Evolutionary conservation across 768 basidiomycete species (phyloP).

Genomic region (Rhodosporidiobolus sp.): DNA sequence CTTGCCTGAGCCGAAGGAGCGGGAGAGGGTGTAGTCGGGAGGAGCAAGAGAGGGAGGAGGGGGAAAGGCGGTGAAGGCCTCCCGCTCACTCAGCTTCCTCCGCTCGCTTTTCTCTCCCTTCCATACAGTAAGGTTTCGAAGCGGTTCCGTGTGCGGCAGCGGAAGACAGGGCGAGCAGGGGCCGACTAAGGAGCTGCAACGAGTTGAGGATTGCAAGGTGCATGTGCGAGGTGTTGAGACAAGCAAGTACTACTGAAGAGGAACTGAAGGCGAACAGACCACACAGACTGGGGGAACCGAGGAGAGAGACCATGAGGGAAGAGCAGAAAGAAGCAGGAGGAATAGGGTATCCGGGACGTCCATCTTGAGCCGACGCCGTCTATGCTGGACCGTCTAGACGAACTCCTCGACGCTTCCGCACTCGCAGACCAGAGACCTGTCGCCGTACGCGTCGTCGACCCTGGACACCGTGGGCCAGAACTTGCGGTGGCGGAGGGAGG

Average conservation of each 20-base stretch:
- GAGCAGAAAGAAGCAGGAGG: too few relatives aligned
- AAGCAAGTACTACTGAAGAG: background rate
- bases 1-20: too few relatives aligned
- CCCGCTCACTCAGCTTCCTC: too few relatives aligned
- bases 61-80: too few relatives aligned
- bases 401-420: slow-evolving; percentile 48
- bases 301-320: too few relatives aligned
- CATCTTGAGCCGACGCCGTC: too few relatives aligned
- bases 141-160: too few relatives aligned
- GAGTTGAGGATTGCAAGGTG: background rate
- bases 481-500: slow-evolving; percentile 79
- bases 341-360: background rate
- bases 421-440: slow-evolving; percentile 63
- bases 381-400: background rate
- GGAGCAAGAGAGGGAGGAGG: too few relatives aligned
- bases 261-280: background rate
- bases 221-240: background rate
- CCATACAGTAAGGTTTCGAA: too few relatives aligned
- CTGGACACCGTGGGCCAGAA: slow-evolving; percentile 94
- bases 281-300: background rate
- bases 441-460: slow-evolving; percentile 92
- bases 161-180: background rate
- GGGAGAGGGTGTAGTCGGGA: too few relatives aligned
- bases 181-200: background rate
- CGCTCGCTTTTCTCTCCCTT: too few relatives aligned